Percentiles rank a stretch among this genome's conserved stretches.
phyloP scores from a whole-genome alignment of 306 rosid species.

The Hippophae rhamnoides region DNA sequence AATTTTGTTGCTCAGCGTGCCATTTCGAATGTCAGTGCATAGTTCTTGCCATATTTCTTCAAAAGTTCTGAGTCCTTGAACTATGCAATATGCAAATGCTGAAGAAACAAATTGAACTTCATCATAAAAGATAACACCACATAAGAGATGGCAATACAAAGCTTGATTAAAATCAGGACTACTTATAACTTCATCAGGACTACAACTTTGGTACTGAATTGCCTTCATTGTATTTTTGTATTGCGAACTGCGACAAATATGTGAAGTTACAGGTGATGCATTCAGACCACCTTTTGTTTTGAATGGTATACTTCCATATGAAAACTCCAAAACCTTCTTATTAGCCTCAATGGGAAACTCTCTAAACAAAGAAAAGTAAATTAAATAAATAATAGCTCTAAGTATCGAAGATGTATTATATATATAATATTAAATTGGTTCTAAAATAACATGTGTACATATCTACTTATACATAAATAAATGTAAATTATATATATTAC shows the following conservation, averaged over 20 bases:
- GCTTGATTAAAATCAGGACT: slow-evolving; percentile 72
- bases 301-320: slow-evolving; percentile 60
- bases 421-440: no score
- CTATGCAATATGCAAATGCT: slow-evolving; percentile 63
- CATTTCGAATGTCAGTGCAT: slow-evolving; percentile 43
- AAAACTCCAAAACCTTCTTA: slow-evolving; percentile 66
- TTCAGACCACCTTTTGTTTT: slow-evolving; percentile 55
- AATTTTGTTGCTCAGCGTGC: slow-evolving; percentile 41
- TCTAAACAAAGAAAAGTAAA: slow-evolving; percentile 20
- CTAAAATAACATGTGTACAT: no score
- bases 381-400: no score
- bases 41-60: slow-evolving; percentile 71
- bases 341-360: slow-evolving; percentile 43
- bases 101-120: slow-evolving; percentile 53
- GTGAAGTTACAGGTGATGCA: slow-evolving; percentile 71
- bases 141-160: slow-evolving; percentile 69
- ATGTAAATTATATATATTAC: no score
- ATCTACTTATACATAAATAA: no score
- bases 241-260: slow-evolving; percentile 28
- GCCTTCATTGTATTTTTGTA: slow-evolving; percentile 36
- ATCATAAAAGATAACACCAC: slow-evolving; percentile 54
- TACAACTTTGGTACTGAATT: slow-evolving; percentile 41
- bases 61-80: slow-evolving; percentile 55
- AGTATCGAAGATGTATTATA: no score
- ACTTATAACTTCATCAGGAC: slow-evolving; percentile 70